Conservation (phyloP, 164 flowering plant genomes). For the Tinospora cordifolia region DNA sequence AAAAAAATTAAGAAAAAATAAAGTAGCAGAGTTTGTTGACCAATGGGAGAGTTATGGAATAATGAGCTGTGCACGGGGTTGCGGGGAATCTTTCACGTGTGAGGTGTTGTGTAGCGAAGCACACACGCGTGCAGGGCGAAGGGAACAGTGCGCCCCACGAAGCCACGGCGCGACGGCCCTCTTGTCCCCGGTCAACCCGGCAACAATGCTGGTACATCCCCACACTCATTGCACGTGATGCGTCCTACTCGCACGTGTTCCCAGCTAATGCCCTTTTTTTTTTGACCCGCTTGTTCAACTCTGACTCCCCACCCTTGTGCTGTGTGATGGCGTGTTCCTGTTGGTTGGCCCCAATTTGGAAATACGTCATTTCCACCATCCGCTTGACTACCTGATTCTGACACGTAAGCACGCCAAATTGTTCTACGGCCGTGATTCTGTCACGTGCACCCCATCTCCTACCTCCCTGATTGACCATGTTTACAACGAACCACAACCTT, state of each 20-base stretch:
- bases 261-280: constrained; percentile 22
- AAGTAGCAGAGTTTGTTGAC: too few species aligned
- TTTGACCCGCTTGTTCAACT: not conserved
- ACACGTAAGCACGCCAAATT: not conserved
- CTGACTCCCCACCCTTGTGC: not conserved
- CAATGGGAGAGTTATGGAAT: too few species aligned
- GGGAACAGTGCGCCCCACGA: constrained; percentile 32
- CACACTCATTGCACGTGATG: constrained; percentile 36
- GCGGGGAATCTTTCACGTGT: not conserved
- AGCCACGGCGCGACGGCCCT: constrained; percentile 24
- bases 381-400: not conserved
- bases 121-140: constrained; percentile 24
- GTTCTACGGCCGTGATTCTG: not conserved
- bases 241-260: constrained; percentile 34
- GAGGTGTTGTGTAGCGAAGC: constrained; percentile 32
- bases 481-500: too few species aligned
- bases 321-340: too few species aligned
- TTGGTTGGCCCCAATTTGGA: too few species aligned
- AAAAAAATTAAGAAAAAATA: too few species aligned
- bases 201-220: constrained; percentile 35
- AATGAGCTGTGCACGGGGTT: too few species aligned
- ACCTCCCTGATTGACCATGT: too few species aligned
- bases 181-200: constrained; percentile 68
- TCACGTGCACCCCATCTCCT: not conserved
- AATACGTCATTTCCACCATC: too few species aligned